These are phyloP conservation scores for Polytrichum commune DNA, from an alignment of 225 moss, liverwort and hornwort genomes.

Conservation along the genomic window DNA sequence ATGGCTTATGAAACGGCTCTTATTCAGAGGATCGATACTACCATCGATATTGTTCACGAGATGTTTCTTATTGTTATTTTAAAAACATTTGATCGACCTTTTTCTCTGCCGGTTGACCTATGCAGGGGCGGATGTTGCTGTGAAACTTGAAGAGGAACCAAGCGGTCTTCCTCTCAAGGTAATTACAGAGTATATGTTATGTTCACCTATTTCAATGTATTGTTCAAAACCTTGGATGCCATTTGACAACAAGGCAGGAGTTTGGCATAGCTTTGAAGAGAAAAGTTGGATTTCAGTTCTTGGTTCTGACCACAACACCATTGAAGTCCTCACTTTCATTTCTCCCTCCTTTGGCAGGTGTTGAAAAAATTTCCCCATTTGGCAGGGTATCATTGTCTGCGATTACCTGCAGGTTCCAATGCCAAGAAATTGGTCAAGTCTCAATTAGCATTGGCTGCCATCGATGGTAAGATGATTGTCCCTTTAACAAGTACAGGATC, in stretches of 20 bases:
- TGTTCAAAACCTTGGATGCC: not conserved
- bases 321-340: not conserved
- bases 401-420: conserved; percentile 51
- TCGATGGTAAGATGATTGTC: conserved; percentile 36
- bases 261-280: not conserved
- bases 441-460: conserved; percentile 74
- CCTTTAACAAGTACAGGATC: too few species aligned
- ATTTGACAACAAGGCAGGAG: not conserved
- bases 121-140: conserved; percentile 51
- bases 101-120: conserved; percentile 10
- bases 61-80: too few species aligned
- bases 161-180: conserved; percentile 55
- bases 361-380: conserved; percentile 77
- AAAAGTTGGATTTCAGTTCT: not conserved
- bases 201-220: not conserved
- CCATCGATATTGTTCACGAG: not conserved
- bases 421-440: conserved; percentile 63
- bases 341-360: conserved; percentile 35
- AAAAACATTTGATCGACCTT: not conserved
- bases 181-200: not conserved
- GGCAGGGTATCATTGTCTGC: conserved; percentile 62
- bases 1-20: not conserved
- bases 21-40: not conserved
- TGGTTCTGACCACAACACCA: too few species aligned
- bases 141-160: conserved; percentile 66